These are phyloP conservation scores for Volvox carteri DNA, from an alignment of 163 green algal species.

Conservation along the genomic window DNA sequence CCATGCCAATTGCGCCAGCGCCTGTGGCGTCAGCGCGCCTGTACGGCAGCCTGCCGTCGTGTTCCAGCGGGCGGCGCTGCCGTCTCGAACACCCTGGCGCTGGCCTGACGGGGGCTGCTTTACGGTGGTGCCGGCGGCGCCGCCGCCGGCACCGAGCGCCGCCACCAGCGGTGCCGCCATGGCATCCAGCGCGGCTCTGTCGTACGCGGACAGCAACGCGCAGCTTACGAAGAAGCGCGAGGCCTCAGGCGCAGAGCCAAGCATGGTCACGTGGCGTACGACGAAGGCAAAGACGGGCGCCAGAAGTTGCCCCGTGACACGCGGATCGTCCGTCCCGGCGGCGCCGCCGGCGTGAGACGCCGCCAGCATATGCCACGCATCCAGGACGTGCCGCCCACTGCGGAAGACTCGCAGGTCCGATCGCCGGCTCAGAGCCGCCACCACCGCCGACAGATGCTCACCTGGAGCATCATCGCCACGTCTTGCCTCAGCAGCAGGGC, in stretches of 20 bases:
- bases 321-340: neutral
- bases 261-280: neutral
- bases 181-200: neutral
- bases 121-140: neutral
- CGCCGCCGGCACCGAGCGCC: constrained; percentile 19
- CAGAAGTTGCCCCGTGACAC: neutral
- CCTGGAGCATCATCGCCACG: too few species aligned
- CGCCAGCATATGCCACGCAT: constrained; percentile 43
- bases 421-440: neutral
- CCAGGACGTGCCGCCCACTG: neutral
- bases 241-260: neutral
- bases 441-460: neutral
- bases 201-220: constrained; percentile 27
- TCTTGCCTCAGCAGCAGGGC: neutral
- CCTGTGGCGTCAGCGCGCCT: neutral
- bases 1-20: constrained; percentile 25
- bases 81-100: neutral
- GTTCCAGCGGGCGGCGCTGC: neutral
- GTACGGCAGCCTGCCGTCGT: neutral
- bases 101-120: too few species aligned
- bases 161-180: constrained; percentile 26
- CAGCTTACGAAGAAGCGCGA: constrained; percentile 31
- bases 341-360: constrained; percentile 18
- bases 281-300: neutral
- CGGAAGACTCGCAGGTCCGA: neutral